phyloP scores from a whole-genome alignment of 352 stramenopile species.

The Halophytophthora polymorphica region DNA sequence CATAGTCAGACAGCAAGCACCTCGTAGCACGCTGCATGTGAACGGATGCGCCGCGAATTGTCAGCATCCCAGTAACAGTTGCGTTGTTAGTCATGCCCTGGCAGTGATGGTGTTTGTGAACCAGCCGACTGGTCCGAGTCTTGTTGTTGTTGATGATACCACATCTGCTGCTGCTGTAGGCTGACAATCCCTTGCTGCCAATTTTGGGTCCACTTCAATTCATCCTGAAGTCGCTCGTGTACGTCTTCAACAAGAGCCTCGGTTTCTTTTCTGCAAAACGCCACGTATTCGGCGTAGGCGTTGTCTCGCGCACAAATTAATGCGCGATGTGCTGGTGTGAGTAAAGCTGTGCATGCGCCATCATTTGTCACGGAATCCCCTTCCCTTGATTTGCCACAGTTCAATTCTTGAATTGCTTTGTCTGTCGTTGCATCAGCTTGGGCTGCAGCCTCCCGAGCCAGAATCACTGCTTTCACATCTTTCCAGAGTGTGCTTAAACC shows the following conservation, averaged over 20 bases:
- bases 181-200: slow-evolving; percentile 45
- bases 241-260: slow-evolving; percentile 12
- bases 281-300: slow-evolving; percentile 32
- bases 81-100: background rate
- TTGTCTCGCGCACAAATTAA: slow-evolving; percentile 45
- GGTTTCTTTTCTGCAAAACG: slow-evolving; percentile 26
- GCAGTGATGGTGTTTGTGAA: background rate
- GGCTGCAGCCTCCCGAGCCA: slow-evolving; percentile 14
- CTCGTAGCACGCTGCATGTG: too few species aligned
- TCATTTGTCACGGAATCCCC: slow-evolving; percentile 7
- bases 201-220: slow-evolving; percentile 48
- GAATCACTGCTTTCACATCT: slow-evolving; percentile 16
- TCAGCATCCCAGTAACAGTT: background rate
- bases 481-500: slow-evolving; percentile 29
- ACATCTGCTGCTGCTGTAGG: slow-evolving; percentile 14
- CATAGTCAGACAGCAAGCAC: too few species aligned
- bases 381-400: slow-evolving; percentile 7
- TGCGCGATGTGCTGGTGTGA: slow-evolving; percentile 59
- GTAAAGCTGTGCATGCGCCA: slow-evolving; percentile 37
- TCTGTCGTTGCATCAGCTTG: slow-evolving; percentile 13
- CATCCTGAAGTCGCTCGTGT: slow-evolving; percentile 50
- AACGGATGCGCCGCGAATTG: too few species aligned
- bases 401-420: slow-evolving; percentile 18
- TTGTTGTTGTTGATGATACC: background rate
- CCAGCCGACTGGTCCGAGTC: background rate